Percentiles rank a stretch among this genome's conserved stretches.
phyloP scores from a whole-genome alignment of 768 basidiomycete species.

The Suillus placidus region DNA sequence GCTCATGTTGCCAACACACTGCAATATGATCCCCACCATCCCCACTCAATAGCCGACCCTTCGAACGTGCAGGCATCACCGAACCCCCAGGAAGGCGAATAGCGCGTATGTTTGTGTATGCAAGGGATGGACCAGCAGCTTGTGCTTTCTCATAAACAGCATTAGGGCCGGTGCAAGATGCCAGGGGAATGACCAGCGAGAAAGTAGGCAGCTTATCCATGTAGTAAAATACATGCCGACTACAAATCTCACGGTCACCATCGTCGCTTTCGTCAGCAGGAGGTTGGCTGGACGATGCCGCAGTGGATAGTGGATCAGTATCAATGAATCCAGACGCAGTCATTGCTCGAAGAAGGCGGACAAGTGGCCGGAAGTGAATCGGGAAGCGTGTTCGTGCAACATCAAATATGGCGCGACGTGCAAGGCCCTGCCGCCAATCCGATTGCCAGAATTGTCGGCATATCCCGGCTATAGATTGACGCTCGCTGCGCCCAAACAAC shows the following conservation, averaged over 20 bases:
- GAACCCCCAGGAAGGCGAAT: conserved; percentile 79
- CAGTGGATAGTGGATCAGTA: conserved; percentile 63
- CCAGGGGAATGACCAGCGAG: conserved; percentile 70
- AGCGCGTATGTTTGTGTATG: conserved; percentile 66
- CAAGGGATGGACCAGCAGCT: conserved; percentile 49
- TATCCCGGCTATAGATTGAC: conserved; percentile 63
- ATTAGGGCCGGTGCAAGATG: conserved; percentile 64
- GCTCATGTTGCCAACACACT: conserved; percentile 78
- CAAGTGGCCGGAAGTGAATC: conserved; percentile 68
- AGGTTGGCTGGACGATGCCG: conserved; percentile 44
- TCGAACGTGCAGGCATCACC: conserved; percentile 63
- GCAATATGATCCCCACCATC: conserved; percentile 68
- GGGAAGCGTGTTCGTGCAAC: conserved; percentile 84
- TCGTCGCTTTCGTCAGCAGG: conserved; percentile 42
- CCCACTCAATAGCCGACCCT: conserved; percentile 71
- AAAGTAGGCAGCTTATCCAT: conserved; percentile 72
- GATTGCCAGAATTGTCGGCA: conserved; percentile 82
- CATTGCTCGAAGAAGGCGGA: conserved; percentile 76
- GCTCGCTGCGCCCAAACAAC: conserved; percentile 74
- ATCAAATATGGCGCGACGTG: conserved; percentile 81
- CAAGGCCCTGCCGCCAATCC: conserved; percentile 67
- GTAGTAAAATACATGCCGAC: conserved; percentile 73
- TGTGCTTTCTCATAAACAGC: conserved; percentile 72
- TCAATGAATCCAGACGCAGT: conserved; percentile 77
- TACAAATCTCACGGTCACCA: conserved; percentile 60